phyloP scores from a whole-genome alignment of 2,329 filamentous ascomycete species.

The Fusarium sp. region DNA sequence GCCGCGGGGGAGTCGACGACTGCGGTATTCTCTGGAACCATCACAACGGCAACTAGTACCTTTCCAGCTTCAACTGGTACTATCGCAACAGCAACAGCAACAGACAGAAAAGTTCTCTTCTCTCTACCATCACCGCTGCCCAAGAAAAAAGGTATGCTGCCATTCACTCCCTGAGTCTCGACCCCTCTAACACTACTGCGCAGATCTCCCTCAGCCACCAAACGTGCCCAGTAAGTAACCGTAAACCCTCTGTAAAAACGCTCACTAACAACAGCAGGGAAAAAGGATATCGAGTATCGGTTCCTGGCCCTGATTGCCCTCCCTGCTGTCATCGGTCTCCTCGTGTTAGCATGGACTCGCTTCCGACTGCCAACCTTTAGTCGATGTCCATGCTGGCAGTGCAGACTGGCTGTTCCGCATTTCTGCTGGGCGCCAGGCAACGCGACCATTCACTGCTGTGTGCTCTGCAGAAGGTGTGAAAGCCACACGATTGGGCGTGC shows the following conservation, averaged over 20 bases:
- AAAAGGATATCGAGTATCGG: not conserved
- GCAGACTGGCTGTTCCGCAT: not conserved
- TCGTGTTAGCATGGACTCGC: not conserved
- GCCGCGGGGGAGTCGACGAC: not conserved
- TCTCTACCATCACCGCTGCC: not conserved
- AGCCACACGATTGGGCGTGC: not conserved
- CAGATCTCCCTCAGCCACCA: not conserved
- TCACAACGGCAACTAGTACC: not conserved
- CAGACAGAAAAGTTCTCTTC: not conserved
- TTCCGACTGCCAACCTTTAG: not conserved
- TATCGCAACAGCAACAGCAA: not conserved
- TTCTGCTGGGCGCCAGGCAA: not conserved
- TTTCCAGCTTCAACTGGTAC: not conserved
- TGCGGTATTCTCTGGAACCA: not conserved
- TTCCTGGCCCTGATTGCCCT: not conserved
- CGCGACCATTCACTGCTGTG: not conserved
- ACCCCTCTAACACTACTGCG: not conserved
- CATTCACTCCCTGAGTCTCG: too few species aligned
- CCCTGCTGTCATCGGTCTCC: not conserved
- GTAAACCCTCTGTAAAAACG: not conserved
- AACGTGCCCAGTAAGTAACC: not conserved
- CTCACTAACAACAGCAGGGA: not conserved
- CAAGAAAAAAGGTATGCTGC: not conserved
- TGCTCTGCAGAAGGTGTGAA: not conserved
- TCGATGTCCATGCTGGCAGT: not conserved